Conservation (phyloP, 2,329 filamentous ascomycete species). For the Aureobasidium lini region DNA sequence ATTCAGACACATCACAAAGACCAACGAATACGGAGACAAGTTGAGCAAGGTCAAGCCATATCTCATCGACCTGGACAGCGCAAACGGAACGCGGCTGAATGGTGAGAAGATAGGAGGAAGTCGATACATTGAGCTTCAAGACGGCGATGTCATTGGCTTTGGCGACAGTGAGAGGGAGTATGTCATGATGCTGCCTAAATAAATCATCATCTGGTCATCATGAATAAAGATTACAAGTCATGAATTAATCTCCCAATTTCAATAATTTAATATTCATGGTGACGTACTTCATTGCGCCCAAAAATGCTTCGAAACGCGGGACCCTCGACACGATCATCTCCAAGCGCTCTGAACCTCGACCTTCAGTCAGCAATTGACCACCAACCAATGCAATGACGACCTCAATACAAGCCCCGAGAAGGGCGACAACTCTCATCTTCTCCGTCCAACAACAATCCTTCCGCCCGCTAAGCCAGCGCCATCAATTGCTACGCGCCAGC, state of each 20-base stretch:
- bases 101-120: conserved; percentile 63
- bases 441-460: background rate
- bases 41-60: conserved; percentile 68
- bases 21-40: conserved; percentile 80
- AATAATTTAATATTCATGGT: background rate
- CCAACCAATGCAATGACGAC: conserved; percentile 12
- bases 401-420: background rate
- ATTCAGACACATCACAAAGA: conserved; percentile 76
- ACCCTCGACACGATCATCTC: background rate
- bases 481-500: background rate
- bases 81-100: conserved; percentile 83
- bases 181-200: conserved; percentile 71
- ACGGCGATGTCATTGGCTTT: conserved; percentile 85
- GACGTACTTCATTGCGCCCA: conserved; percentile 7
- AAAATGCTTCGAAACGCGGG: background rate
- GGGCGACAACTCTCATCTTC: background rate
- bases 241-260: background rate
- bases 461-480: background rate
- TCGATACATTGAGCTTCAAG: conserved; percentile 76
- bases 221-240: background rate
- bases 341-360: background rate
- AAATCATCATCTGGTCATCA: background rate
- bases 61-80: conserved; percentile 86
- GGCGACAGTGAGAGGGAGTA: conserved; percentile 87
- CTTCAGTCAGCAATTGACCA: background rate